Evolutionary conservation across 2,329 filamentous ascomycete species (phyloP), one percentile per base, ranked within the genome.

Genomic region (Aotearoamyces nothofagi): DNA sequence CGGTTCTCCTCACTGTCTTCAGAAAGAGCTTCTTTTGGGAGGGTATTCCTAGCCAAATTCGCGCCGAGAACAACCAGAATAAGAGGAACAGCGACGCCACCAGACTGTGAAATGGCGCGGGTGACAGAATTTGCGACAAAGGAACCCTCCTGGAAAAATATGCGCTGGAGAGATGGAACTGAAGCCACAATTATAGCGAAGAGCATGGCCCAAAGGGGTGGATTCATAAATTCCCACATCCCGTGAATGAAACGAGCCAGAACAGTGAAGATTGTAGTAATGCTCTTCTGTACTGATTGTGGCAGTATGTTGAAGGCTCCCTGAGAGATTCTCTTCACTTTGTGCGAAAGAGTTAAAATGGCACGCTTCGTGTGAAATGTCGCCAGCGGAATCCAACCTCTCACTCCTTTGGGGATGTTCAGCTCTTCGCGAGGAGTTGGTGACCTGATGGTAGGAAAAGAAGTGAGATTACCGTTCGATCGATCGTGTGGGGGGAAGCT

Each of bases 201-300:
- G 17, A 96, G 60, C 90, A 98, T 96, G 16, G 90, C 86, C 84
- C 86, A 96, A 15, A 98, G 72, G 1, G 90, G 90, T 23, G 90
- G 87, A 54, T 96, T 96, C 87, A 98, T 96, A 52, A 94, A 93
- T 26, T 80, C 78, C 79, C 80, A 90, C 9, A 86, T 50, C 29
- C 84, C 84, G 27, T 55, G 56, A 40, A 69, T 54, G 41, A 81
- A 76, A 37, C 51, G 66, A 52, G 41, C 42, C 16, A 57, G 30
- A 23, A 51, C 54, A 17, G 45, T 51, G 24, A 51, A 56, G 11
- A 57, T 37, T 14, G 15, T 54, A 43, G 47, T 69, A 73, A 15
- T 30, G 24, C 9, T 33, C 33, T 56, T 64, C 39, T 72, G 69
- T 2, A 68, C 35, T 15, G 58, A 54, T 5, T 45, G 37, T 4